These are phyloP conservation scores for Chloromonas sp. DNA, from an alignment of 163 green algal species.

Conservation along the genomic window DNA sequence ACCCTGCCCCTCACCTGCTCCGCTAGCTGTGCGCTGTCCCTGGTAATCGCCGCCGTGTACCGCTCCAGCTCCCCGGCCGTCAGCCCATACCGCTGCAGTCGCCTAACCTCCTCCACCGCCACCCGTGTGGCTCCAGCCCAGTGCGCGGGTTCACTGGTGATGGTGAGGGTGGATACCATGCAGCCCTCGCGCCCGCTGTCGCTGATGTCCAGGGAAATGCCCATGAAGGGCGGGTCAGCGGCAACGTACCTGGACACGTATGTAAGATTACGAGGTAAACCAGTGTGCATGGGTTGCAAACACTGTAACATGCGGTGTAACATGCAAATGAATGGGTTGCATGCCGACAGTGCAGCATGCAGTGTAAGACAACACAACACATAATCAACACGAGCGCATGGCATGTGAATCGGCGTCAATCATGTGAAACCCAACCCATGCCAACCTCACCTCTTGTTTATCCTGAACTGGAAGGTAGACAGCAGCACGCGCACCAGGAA, in stretches of 20 bases:
- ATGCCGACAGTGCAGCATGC: too few species aligned
- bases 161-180: constrained; percentile 86
- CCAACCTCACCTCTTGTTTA: constrained; percentile 51
- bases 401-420: too few species aligned
- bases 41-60: constrained; percentile 85
- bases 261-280: background rate
- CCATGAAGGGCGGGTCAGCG: constrained; percentile 65
- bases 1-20: constrained; percentile 33
- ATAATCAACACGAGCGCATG: too few species aligned
- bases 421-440: too few species aligned
- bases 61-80: constrained; percentile 72
- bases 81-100: constrained; percentile 2
- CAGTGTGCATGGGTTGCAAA: background rate
- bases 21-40: constrained; percentile 75
- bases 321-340: too few species aligned
- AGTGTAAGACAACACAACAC: too few species aligned
- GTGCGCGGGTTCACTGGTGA: constrained; percentile 84
- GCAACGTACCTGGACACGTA: constrained; percentile 30
- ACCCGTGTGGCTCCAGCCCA: constrained; percentile 79
- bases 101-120: constrained; percentile 72
- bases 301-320: too few species aligned
- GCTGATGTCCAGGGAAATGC: constrained; percentile 83
- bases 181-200: constrained; percentile 90
- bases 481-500: constrained; percentile 82
- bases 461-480: constrained; percentile 84